Base-by-base conservation (phyloP, 176 grass and related monocot genomes). In the Bothriochloa decipiens region DNA sequence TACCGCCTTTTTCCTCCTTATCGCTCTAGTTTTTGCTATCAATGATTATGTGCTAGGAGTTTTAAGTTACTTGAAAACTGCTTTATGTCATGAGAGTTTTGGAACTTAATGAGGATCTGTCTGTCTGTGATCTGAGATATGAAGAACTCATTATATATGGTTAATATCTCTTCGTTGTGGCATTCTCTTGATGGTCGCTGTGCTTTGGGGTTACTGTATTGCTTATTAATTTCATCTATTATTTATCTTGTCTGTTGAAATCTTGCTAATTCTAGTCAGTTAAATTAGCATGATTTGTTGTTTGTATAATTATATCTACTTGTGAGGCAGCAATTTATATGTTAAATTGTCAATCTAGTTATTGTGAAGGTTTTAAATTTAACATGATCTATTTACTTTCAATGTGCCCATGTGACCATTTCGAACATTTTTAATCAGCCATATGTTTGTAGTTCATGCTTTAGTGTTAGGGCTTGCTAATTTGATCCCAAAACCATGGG, bases 101-200 rank as follows among this genome's bases (percentile, higher is more conserved):
- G 80, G 49, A 83, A 83, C 79, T 39, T 86, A 66, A 52, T 83
- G 74, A 83, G 27, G 37, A 82, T 86, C 84, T 79, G 47, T 70
- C 29, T 82, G 58, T 67, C 43, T 61, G 65, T 4, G 23, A 83
- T 86, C 79, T 74, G 79, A 87, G 62, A 86, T 60, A 74, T 86
- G 20, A 90, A 74, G 57, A 78, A 65, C 13, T 77, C 66, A 4
- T 74, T 90, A 74, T 73, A 74, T 73, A 87, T 83, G 68, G 57
- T 86, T 74, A 42, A 68, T 58, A 66, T 6, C 6, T 17, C 9
- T 17, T 7, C 2, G 2, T 57, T 4, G 4, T 25, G 1, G 9
- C 0, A 49, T 85, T 85, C 40, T 76, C 0, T 3, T 6, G 26
- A 26, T 80, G 0, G 5, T 52, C 20, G 10, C 2, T 22, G 16